Conservation (phyloP, 2,329 filamentous ascomycete genomes). For the Exophiala phaeomuriformis region DNA sequence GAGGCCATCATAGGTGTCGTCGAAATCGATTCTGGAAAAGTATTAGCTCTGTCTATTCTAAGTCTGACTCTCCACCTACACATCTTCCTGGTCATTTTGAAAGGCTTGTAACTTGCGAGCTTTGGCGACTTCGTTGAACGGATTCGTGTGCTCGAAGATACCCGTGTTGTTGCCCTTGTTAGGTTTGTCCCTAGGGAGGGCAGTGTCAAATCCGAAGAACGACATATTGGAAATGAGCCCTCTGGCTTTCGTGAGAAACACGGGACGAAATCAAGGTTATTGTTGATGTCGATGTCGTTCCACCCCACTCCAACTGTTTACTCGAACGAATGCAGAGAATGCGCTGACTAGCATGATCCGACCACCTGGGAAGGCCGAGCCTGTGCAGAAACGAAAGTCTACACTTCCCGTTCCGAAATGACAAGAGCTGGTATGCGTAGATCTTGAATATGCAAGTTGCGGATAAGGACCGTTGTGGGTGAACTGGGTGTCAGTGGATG, state of each 20-base stretch:
- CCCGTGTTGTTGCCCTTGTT: conserved; percentile 52
- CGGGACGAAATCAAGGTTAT: background rate
- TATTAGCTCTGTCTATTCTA: conserved; percentile 4
- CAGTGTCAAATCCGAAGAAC: conserved; percentile 82
- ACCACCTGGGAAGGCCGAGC: background rate
- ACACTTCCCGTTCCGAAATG: conserved; percentile 1
- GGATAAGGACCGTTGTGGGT: background rate
- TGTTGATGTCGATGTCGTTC: background rate
- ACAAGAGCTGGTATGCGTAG: background rate
- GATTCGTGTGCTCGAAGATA: conserved; percentile 75
- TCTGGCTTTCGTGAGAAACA: background rate
- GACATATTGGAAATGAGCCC: conserved; percentile 58
- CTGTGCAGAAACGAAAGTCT: background rate
- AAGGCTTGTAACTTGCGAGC: conserved; percentile 39
- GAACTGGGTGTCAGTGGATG: background rate
- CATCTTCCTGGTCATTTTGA: conserved; percentile 53
- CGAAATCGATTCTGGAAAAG: conserved; percentile 67
- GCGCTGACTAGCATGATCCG: conserved; percentile 20
- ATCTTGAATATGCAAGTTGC: background rate
- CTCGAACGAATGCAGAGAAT: conserved; percentile 15
- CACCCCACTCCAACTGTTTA: conserved; percentile 24
- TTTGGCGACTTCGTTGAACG: conserved; percentile 73
- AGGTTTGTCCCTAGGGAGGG: conserved; percentile 50
- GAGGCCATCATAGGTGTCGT: conserved; percentile 94
- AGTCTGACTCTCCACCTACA: conserved; percentile 34